Percentiles rank a stretch among this genome's conserved stretches.
Evolutionary conservation across 345 rosid genomes (phyloP).

Genomic region (Psidium guajava): DNA sequence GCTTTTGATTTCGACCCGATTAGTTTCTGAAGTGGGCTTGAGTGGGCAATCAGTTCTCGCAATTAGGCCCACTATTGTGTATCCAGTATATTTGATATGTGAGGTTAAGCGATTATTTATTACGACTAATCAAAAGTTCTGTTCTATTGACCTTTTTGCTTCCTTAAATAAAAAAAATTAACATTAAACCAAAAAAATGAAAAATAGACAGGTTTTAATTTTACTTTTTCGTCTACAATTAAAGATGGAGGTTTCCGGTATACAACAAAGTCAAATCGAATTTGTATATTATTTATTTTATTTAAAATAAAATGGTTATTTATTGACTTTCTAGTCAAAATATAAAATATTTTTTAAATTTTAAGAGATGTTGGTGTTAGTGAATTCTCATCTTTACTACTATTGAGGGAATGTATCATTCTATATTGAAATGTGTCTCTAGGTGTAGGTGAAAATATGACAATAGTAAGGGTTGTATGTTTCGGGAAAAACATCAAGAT

Average conservation of each 20-base stretch:
- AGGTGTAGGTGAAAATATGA: too few relatives aligned
- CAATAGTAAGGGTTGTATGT: too few relatives aligned
- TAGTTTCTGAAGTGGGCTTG: background rate
- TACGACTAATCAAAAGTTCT: background rate
- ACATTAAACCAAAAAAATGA: background rate
- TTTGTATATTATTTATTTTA: background rate
- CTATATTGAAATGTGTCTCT: too few relatives aligned
- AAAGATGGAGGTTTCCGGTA: background rate
- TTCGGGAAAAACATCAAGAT: too few relatives aligned
- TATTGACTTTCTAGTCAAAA: background rate
- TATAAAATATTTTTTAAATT: background rate
- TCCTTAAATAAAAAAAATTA: background rate
- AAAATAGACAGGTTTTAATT: background rate
- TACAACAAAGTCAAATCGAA: background rate
- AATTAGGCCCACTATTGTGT: background rate
- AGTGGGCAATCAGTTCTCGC: background rate
- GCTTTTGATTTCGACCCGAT: background rate
- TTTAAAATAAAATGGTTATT: background rate
- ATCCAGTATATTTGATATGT: background rate
- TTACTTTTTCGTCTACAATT: background rate
- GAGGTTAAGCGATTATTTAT: background rate
- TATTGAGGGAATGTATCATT: background rate
- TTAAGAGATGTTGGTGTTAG: background rate
- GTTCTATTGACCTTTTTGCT: background rate
- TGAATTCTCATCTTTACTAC: background rate